Base-by-base conservation (phyloP, 306 rosid genomes). In the Glycine latifolia region DNA sequence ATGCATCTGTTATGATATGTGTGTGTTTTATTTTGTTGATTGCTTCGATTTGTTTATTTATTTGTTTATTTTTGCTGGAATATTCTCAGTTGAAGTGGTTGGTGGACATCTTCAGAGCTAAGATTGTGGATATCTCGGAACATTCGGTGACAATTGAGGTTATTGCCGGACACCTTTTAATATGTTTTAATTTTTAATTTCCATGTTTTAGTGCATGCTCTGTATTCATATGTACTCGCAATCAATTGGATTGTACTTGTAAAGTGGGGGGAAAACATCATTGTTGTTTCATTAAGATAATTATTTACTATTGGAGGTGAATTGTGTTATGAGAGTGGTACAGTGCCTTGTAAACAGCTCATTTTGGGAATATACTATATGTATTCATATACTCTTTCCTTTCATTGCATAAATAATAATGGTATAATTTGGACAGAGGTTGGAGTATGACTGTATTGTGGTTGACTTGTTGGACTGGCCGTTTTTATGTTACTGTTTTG, bases 61-160 rank as follows among this genome's bases (percentile, higher is more conserved):
- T 82, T 76, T 54, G 0, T 20, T 26, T 26, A 26, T 20, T 68
- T 53, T 50, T 59, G 54, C 48, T 39, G 39, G 66, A 71, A 49
- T 33, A 54, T 80, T 76, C 59, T 63, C 92, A 91, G 97, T 86
- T 91, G 55, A 85, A 82, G 83, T 91, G 97, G 97, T 80, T 93
- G 79, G 97, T 91, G 78, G 93, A 86, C 87, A 89, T 80, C 52
- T 93, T 93, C 82, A 86, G 96, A 82, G 94, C 91, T 20, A 91
- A 81, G 81, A 86, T 93, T 62, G 97, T 93, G 82, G 97, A 93
- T 84, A 89, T 91, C 73, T 88, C 96, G 2, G 94, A 93, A 69
- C 70, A 86, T 67, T 88, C 90, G 0, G 84, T 93, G 67, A 93
- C 97, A 13, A 81, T 90, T 68, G 97, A 93, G 97, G 96, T 92